Percentiles rank a stretch among this genome's conserved stretches.
Conservation (phyloP, 495 filamentous ascomycete species). For the Aspergillus nidulans region DNA sequence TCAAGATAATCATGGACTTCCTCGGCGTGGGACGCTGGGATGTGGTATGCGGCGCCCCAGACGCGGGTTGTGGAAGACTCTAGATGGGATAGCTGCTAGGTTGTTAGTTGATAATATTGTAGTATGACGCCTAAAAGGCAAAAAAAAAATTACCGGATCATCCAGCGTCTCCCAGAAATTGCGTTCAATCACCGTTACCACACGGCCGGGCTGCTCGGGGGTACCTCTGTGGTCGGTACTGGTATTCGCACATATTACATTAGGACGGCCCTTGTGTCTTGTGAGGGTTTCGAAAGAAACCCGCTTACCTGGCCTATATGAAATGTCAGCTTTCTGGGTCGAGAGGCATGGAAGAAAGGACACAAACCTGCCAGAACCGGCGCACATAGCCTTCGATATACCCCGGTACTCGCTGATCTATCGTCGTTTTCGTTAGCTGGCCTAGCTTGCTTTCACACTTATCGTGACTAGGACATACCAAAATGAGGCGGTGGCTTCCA, state of each 20-base stretch:
- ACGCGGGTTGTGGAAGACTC: slow-evolving; percentile 55
- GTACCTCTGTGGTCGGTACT: slow-evolving; percentile 94
- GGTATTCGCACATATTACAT: background rate
- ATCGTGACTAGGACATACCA: slow-evolving; percentile 51
- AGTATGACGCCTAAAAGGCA: background rate
- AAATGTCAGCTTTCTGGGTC: background rate
- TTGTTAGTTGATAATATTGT: background rate
- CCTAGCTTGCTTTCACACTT: background rate
- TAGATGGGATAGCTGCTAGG: slow-evolving; percentile 28
- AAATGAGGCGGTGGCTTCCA: slow-evolving; percentile 98
- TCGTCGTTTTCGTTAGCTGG: background rate
- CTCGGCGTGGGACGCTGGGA: slow-evolving; percentile 62
- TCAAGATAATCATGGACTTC: slow-evolving; percentile 90
- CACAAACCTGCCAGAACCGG: slow-evolving; percentile 90
- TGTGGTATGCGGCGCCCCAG: slow-evolving; percentile 94
- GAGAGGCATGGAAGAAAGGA: slow-evolving; percentile 3
- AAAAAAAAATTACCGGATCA: slow-evolving; percentile 45
- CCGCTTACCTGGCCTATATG: slow-evolving; percentile 32
- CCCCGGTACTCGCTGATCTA: slow-evolving; percentile 81
- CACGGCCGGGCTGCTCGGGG: slow-evolving; percentile 76
- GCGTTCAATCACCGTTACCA: slow-evolving; percentile 86
- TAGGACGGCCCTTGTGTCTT: background rate
- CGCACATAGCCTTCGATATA: slow-evolving; percentile 94
- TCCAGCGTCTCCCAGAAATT: slow-evolving; percentile 73
- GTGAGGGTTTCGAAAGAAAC: background rate